A percentile compares a stretch with the other conserved stretches of the same genome.
These are phyloP conservation scores for Penicillium desertorum DNA, from an alignment of 495 filamentous ascomycete genomes.

Conservation along the genomic window DNA sequence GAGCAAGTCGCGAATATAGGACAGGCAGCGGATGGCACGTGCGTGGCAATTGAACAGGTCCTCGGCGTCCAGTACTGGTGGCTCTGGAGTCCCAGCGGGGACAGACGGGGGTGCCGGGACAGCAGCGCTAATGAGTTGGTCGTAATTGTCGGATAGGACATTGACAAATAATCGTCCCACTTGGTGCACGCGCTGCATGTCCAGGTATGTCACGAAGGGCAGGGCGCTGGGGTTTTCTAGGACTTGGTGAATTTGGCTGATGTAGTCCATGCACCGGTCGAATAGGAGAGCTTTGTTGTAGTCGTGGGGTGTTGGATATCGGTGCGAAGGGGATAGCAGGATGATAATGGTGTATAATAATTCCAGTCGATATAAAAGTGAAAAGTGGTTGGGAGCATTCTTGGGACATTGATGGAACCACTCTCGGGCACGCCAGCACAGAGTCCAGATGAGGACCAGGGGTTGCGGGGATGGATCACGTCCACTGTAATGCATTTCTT, in stretches of 20 bases:
- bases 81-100: slow-evolving; percentile 37
- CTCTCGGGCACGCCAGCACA: slow-evolving; percentile 61
- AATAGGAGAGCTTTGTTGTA: slow-evolving; percentile 77
- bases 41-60: slow-evolving; percentile 39
- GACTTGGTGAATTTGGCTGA: slow-evolving; percentile 43
- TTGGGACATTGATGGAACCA: slow-evolving; percentile 65
- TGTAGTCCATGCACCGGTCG: slow-evolving; percentile 74
- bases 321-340: slow-evolving; percentile 71
- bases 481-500: slow-evolving; percentile 72
- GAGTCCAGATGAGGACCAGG: slow-evolving; percentile 58
- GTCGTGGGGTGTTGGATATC: slow-evolving; percentile 60
- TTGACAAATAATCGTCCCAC: slow-evolving; percentile 35
- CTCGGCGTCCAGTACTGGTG: slow-evolving; percentile 38
- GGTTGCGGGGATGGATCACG: slow-evolving; percentile 61
- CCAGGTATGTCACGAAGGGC: slow-evolving; percentile 39
- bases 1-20: slow-evolving; percentile 35
- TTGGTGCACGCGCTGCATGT: slow-evolving; percentile 44
- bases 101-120: slow-evolving; percentile 36
- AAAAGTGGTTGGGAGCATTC: slow-evolving; percentile 55
- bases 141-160: slow-evolving; percentile 35
- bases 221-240: slow-evolving; percentile 34
- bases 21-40: slow-evolving; percentile 38
- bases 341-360: slow-evolving; percentile 81
- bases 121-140: slow-evolving; percentile 35
- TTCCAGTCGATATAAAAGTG: slow-evolving; percentile 75